Evolutionary conservation across 2,329 filamentous ascomycete species (phyloP).

Genomic region (Rhexocercosporidium sp.): DNA sequence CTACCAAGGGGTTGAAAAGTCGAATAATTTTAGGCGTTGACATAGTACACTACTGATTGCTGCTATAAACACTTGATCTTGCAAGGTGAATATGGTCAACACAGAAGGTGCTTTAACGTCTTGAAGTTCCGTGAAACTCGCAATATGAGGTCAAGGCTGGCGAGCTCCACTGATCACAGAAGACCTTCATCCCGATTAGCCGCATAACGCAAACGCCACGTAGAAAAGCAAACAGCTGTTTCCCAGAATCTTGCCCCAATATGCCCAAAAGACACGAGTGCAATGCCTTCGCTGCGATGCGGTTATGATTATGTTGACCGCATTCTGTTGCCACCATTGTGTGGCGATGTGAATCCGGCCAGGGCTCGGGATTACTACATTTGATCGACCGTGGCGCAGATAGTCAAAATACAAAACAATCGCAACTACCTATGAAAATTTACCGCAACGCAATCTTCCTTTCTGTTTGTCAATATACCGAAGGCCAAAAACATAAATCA

Average conservation of each 20-base stretch:
- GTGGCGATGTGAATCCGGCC: neutral
- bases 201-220: slow-evolving; percentile 1
- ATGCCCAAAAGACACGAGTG: too few relatives aligned
- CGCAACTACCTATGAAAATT: neutral
- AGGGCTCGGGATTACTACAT: neutral
- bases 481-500: neutral
- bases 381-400: slow-evolving; percentile 6
- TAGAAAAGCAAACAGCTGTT: neutral
- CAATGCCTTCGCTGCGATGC: neutral
- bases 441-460: neutral
- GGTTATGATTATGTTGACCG: neutral
- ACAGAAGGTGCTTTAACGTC: neutral
- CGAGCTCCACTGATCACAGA: neutral
- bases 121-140: neutral
- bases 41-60: neutral
- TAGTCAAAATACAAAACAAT: neutral
- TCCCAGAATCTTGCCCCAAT: neutral
- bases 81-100: neutral
- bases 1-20: neutral
- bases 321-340: neutral
- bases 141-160: neutral
- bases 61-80: too few relatives aligned
- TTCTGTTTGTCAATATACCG: neutral
- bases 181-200: neutral
- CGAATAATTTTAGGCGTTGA: neutral